Base-by-base conservation (phyloP, 2,329 filamentous ascomycete species). In the Pseudocercospora pini-densiflorae region DNA sequence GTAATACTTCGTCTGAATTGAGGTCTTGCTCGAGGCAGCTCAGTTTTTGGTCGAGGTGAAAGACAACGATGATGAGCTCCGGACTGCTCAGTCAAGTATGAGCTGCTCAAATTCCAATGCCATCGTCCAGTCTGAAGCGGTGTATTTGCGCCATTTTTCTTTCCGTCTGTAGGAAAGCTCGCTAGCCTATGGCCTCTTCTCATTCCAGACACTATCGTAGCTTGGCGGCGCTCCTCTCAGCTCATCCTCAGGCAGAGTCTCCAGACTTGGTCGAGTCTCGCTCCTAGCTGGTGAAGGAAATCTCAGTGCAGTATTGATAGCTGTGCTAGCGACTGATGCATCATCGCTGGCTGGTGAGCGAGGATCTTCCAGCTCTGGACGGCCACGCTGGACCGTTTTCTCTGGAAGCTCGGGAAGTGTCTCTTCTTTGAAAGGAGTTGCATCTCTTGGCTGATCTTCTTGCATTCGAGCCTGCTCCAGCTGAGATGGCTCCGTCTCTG, bases 301-400 rank as follows among this genome's bases (percentile, higher is more conserved):
- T 55, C 51, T 55, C 51, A 55, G 27, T 31, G 51, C 51, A n/a
- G 51, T 55, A 27, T 55, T 55, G 51, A 55, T 55, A 19, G 51
- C 51, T 31, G 51, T 55, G 27, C 51, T 55, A 19, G 51, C 51
- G 27, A 55, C 51, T n/a, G 51, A 55, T 9, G 51, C 51, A 55
- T 55, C 51, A 31, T 55, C 51, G 51, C 51, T 31, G 23, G 24
- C 51, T 29, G 51, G 51, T n/a, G 51, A 55, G 3, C 51, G 27
- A 29, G 23, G 51, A 9, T 24, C 16, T 33, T 55, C 51, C 24
- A 55, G 23, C 27, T 31, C 27, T 10, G 24, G 10, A 5, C 51
- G 51, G 5, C 51, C 51, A 10, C 27, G 51, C 27, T 55, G 51
- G 12, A 55, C 8, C 2, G 51, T n/a, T 23, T 55, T 55, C n/a